Conservation (phyloP, 805 yeast genomes). For the Candida silvicultrix region DNA sequence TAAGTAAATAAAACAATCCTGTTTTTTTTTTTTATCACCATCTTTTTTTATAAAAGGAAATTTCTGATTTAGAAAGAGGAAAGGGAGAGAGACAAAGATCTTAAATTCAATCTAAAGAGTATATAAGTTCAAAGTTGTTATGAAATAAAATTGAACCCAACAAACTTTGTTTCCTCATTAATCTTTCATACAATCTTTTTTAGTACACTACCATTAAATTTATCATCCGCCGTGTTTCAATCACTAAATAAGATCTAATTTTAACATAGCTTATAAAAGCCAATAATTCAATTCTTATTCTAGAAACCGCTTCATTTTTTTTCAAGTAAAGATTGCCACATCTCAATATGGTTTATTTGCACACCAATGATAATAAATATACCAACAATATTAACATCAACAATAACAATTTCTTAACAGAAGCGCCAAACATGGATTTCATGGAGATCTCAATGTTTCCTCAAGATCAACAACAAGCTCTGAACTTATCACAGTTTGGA, state of each 20-base stretch:
- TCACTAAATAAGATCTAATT: background rate
- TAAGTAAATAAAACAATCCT: background rate
- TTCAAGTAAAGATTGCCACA: too few species aligned
- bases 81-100: background rate
- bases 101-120: background rate
- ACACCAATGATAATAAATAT: background rate
- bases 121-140: background rate
- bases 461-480: background rate
- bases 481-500: background rate
- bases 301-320: too few species aligned
- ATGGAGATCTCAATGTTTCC: constrained; percentile 2
- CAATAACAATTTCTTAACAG: background rate
- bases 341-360: background rate
- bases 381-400: background rate
- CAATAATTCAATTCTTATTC: too few species aligned
- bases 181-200: background rate
- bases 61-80: background rate
- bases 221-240: background rate
- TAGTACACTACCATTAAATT: background rate
- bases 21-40: too few species aligned
- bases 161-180: background rate
- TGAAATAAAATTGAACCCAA: background rate
- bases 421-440: background rate
- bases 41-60: too few species aligned
- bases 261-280: too few species aligned